Conservation (phyloP, 345 rosid species). For the Populus deltoides region DNA sequence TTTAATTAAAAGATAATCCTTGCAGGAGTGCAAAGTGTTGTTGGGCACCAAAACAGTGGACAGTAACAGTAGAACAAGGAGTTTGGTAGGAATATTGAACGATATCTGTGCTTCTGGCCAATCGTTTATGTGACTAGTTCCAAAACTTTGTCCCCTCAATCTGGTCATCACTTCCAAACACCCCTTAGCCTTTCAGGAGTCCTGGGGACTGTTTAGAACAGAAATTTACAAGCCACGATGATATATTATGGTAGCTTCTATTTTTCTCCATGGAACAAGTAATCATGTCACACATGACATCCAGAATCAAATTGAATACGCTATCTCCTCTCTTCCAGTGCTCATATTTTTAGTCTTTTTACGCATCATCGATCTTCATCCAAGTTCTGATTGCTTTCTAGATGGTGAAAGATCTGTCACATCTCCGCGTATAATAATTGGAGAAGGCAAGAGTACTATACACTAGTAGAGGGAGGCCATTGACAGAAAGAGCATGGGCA, state of each 20-base stretch:
- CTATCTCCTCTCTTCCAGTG: background rate
- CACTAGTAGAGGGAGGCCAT: too few relatives aligned
- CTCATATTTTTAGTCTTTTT: background rate
- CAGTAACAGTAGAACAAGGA: too few relatives aligned
- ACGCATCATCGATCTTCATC: background rate
- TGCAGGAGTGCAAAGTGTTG: too few relatives aligned
- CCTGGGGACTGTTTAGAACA: background rate
- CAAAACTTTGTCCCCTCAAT: too few relatives aligned
- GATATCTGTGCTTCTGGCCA: too few relatives aligned
- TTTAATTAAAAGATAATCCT: too few relatives aligned
- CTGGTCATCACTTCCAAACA: too few relatives aligned
- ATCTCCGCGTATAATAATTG: background rate
- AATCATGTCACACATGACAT: background rate
- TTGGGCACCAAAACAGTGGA: too few relatives aligned
- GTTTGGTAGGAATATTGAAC: too few relatives aligned
- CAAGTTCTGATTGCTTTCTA: background rate
- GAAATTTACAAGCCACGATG: background rate
- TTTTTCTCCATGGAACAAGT: too few relatives aligned
- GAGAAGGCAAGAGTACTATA: background rate
- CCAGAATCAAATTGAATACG: background rate
- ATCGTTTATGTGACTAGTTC: too few relatives aligned
- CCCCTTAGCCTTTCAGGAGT: background rate
- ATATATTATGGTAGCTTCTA: too few relatives aligned
- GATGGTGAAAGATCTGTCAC: background rate
- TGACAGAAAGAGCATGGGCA: background rate